Percentiles rank a stretch among this genome's conserved stretches.
Conservation (phyloP, 768 basidiomycete species). For the Suillus subalutaceus region DNA sequence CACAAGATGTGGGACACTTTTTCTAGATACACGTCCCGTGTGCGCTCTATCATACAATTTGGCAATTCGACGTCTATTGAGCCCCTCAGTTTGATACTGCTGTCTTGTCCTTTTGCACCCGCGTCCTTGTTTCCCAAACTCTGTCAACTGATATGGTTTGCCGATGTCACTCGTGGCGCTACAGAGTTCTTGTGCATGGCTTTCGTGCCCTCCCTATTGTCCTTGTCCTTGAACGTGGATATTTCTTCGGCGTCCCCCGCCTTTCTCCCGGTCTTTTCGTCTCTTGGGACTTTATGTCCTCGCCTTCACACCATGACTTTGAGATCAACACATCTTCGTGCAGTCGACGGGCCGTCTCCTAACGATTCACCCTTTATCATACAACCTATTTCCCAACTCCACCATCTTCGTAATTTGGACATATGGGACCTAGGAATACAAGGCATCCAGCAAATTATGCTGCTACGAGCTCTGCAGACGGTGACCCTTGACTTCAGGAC, state of each 20-base stretch:
- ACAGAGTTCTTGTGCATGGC: constrained; percentile 25
- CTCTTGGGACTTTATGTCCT: background rate
- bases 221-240: background rate
- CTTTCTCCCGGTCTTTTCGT: background rate
- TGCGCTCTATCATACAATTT: background rate
- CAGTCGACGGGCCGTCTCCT: too few species aligned
- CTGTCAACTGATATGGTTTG: constrained; percentile 24
- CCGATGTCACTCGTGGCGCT: constrained; percentile 20
- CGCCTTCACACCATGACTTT: background rate
- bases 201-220: constrained; percentile 21
- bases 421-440: background rate
- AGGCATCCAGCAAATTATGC: background rate
- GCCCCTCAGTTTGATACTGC: constrained; percentile 7
- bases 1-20: background rate
- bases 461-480: background rate
- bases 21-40: background rate
- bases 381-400: background rate
- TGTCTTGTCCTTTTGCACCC: constrained; percentile 18
- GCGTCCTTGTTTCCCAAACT: constrained; percentile 26
- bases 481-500: background rate
- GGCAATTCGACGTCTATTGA: background rate
- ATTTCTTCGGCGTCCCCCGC: background rate
- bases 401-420: background rate
- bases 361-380: background rate
- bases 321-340: background rate